These are phyloP conservation scores for Evernia prunastri DNA, from an alignment of 495 filamentous ascomycete genomes.

Conservation along the genomic window DNA sequence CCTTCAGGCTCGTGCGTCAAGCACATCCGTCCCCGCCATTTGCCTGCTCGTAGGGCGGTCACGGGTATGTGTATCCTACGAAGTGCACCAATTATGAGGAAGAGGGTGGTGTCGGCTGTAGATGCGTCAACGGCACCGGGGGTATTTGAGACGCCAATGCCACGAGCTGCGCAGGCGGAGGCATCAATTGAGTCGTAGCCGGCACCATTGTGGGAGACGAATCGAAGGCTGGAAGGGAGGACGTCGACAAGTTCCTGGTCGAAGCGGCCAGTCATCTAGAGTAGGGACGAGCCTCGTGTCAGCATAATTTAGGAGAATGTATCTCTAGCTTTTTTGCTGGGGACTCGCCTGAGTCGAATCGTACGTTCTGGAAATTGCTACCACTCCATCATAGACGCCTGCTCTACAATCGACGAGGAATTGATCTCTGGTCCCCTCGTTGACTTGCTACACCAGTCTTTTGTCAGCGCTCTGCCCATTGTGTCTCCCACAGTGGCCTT, in stretches of 20 bases:
- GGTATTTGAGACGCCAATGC: slow-evolving; percentile 60
- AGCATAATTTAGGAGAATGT: neutral
- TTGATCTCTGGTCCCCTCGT: slow-evolving; percentile 43
- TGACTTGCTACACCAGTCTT: slow-evolving; percentile 45
- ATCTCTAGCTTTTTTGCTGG: neutral
- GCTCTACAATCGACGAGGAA: slow-evolving; percentile 48
- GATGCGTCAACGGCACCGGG: slow-evolving; percentile 62
- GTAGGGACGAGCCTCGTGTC: slow-evolving; percentile 24
- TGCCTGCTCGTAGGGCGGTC: slow-evolving; percentile 52
- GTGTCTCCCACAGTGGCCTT: slow-evolving; percentile 4
- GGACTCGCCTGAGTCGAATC: slow-evolving; percentile 47
- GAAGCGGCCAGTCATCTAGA: slow-evolving; percentile 53
- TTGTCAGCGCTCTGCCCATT: slow-evolving; percentile 3
- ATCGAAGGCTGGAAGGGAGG: slow-evolving; percentile 62
- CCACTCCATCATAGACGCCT: slow-evolving; percentile 52
- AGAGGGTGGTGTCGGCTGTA: slow-evolving; percentile 65
- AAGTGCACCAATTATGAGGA: slow-evolving; percentile 63
- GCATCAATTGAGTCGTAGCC: slow-evolving; percentile 81
- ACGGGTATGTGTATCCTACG: slow-evolving; percentile 59
- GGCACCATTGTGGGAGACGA: slow-evolving; percentile 80
- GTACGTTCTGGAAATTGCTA: slow-evolving; percentile 54
- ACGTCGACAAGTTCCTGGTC: slow-evolving; percentile 51
- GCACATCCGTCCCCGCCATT: slow-evolving; percentile 47
- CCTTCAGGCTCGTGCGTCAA: slow-evolving; percentile 62
- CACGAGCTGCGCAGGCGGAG: slow-evolving; percentile 54